Evolutionary conservation across 1,139 yeast genomes (phyloP), one percentile per base, ranked within the genome.

Genomic region (Lodderomyces margitis): DNA sequence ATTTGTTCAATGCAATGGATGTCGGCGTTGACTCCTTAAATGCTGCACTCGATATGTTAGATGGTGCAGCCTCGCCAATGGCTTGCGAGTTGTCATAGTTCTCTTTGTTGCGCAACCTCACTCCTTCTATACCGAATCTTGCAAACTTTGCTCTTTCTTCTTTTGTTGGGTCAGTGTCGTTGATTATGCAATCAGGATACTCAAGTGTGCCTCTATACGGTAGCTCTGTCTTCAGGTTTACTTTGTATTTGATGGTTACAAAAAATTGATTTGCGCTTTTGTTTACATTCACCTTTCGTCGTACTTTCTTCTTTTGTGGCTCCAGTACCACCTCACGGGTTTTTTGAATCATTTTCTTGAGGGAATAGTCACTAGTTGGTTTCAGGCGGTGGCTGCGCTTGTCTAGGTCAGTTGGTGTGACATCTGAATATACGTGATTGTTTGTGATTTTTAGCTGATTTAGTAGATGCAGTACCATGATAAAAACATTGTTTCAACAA

Each of bases 161-260:
- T 5, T 56, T 58, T 1, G 74, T 70, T 0, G 94, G 94, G 39
- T 76, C 75, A 0, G 92, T 83, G 42, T 73, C 65, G 45, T 68
- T 68, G 2, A 87, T 84, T 37, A 68, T 74, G 28, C 87, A 82
- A 35, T 82, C 84, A 6, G 76, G 75, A 42, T 71, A 80, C 1
- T 73, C 64, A 23, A 85, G 58, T 0, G 83, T 66, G 0, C 94
- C 94, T 43, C 83, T 67, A 53, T 80, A 86, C 0, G 92, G 92
- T 34, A 80, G 46, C 46, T 77, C 81, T 40, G 46, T 46, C 19
- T 50, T 38, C 14, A 39, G 41, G 8, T 34, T 23, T 2, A 36
- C 11, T 12, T 23, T 24, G 14, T 33, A 25, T 10, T 39, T 37
- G 20, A 46, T 43, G 8, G 37, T 37, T 8, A 45, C 37, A 7